phyloP scores from a whole-genome alignment of 164 flowering plant species.

The Nelumbo lutea region DNA sequence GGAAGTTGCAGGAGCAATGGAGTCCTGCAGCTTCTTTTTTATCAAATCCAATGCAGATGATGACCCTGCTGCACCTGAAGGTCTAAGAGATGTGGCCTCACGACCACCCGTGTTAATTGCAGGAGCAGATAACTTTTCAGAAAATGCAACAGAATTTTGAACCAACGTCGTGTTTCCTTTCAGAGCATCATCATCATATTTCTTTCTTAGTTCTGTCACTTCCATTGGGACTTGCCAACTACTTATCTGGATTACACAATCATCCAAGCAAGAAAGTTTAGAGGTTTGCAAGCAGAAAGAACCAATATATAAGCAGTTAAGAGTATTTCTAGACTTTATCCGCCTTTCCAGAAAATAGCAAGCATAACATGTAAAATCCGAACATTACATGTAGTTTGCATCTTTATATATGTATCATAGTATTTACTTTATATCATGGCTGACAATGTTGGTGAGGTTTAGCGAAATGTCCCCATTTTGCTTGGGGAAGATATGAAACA shows the following conservation, averaged over 20 bases:
- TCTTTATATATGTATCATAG: too few relatives aligned
- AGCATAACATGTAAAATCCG: too few relatives aligned
- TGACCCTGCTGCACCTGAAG: constrained; percentile 38
- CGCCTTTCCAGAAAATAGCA: too few relatives aligned
- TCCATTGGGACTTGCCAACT: constrained; percentile 96
- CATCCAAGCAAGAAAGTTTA: neutral
- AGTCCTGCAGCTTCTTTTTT: constrained; percentile 90
- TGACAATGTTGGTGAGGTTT: too few relatives aligned
- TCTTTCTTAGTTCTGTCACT: constrained; percentile 66
- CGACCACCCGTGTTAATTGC: constrained; percentile 82
- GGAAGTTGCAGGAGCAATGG: constrained; percentile 61
- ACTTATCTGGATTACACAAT: constrained; percentile 51
- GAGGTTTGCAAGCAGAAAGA: neutral
- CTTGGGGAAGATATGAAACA: too few relatives aligned
- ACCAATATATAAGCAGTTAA: too few relatives aligned
- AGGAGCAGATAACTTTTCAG: constrained; percentile 63
- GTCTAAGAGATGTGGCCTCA: constrained; percentile 65
- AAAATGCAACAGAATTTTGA: constrained; percentile 26
- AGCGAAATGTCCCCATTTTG: too few relatives aligned
- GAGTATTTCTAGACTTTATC: too few relatives aligned
- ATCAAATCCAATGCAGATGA: constrained; percentile 92
- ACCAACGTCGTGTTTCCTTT: constrained; percentile 31
- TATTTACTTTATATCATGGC: too few relatives aligned
- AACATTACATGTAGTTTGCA: too few relatives aligned
- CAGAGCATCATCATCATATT: constrained; percentile 46